Evolutionary conservation across 345 rosid species (phyloP).

Genomic region (Geranium brycei): DNA sequence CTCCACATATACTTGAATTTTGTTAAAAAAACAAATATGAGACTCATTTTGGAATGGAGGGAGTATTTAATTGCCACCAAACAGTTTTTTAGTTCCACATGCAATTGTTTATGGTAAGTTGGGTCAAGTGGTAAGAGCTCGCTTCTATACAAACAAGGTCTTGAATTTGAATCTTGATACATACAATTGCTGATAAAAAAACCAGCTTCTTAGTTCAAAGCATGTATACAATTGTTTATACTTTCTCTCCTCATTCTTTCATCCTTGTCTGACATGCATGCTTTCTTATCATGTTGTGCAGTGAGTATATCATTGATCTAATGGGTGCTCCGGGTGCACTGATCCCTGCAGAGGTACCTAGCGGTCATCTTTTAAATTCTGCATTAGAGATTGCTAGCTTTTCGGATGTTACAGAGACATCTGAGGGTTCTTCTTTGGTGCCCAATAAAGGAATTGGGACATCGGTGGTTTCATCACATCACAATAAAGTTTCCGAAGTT

Average conservation of each 20-base stretch:
- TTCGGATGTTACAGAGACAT: conserved; percentile 16
- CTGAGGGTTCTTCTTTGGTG: conserved; percentile 14
- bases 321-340: conserved; percentile 98
- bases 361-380: conserved; percentile 41
- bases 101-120: not conserved
- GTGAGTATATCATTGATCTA: conserved; percentile 87
- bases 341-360: conserved; percentile 82
- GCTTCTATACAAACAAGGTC: no score
- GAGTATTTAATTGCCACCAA: not conserved
- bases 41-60: no score
- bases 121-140: no score
- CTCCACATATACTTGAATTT: no score
- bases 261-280: conserved; percentile 2
- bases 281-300: conserved; percentile 24
- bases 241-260: conserved; percentile 1
- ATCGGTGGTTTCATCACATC: conserved; percentile 16
- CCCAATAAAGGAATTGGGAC: conserved; percentile 28
- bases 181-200: no score
- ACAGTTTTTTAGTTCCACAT: not conserved
- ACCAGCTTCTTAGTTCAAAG: not conserved
- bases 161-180: no score
- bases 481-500: conserved; percentile 14
- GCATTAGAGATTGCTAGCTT: conserved; percentile 35
- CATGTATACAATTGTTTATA: not conserved
- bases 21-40: no score